Evolutionary conservation across 176 grass and related monocot species (phyloP).

Genomic region (Oryza coarctata): DNA sequence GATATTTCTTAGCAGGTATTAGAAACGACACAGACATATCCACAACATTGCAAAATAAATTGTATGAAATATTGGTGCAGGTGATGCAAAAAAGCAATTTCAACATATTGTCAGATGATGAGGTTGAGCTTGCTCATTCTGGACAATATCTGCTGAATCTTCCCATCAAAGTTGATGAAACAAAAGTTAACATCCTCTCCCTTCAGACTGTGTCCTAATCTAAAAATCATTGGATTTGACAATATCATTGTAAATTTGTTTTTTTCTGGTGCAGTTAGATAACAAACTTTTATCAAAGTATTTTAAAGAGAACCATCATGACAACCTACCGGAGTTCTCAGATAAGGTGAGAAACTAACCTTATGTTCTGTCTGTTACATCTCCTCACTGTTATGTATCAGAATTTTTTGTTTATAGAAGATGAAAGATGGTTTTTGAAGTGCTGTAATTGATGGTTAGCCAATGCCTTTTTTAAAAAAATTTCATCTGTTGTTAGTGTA

Average conservation of each 20-base stretch:
- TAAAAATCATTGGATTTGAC: background rate
- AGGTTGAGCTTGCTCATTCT: conserved; percentile 87
- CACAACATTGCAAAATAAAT: conserved; percentile 28
- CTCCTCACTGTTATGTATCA: background rate
- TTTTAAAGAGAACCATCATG: conserved; percentile 88
- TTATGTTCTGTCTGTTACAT: background rate
- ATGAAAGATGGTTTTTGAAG: conserved; percentile 14
- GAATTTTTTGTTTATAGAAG: background rate
- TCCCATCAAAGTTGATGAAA: conserved; percentile 97
- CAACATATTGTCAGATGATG: conserved; percentile 91
- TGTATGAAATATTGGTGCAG: conserved; percentile 43
- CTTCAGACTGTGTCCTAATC: background rate
- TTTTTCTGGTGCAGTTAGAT: conserved; percentile 67
- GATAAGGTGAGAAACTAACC: conserved; percentile 60
- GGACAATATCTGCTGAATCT: conserved; percentile 92
- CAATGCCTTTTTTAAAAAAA: conserved; percentile 18
- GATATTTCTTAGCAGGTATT: background rate
- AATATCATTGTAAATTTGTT: conserved; percentile 4
- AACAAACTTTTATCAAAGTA: conserved; percentile 72
- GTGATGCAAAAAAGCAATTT: conserved; percentile 98
- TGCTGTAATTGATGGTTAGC: too few relatives aligned
- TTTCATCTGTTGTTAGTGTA: conserved; percentile 13
- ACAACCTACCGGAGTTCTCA: conserved; percentile 82
- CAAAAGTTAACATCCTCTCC: conserved; percentile 52
- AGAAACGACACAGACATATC: background rate